Evolutionary conservation across 371 early-diverging fungal species (phyloP).

Genomic region (Rhizopus delemar): DNA sequence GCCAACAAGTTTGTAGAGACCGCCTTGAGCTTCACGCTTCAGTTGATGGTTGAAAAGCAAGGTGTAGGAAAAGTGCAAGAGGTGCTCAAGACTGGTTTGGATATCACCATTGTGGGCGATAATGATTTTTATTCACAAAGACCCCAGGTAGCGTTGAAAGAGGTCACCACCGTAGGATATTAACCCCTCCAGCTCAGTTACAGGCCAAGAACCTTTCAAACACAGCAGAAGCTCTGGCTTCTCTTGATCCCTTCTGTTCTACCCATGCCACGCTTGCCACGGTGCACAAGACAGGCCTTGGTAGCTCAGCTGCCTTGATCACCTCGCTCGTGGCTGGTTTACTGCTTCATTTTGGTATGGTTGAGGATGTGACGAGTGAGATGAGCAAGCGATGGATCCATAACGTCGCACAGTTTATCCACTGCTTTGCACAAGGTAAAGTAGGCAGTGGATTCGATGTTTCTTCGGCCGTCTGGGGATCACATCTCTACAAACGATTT

Average conservation of each 20-base stretch:
- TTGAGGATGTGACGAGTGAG: conserved; percentile 26
- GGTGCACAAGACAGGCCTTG: conserved; percentile 95
- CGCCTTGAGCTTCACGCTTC: conserved; percentile 33
- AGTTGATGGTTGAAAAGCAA: conserved; percentile 37
- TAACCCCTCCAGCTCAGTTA: conserved; percentile 29
- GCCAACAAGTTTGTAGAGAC: conserved; percentile 46
- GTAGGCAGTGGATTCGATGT: conserved; percentile 97
- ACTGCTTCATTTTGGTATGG: conserved; percentile 65
- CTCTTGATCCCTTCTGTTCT: conserved; percentile 69
- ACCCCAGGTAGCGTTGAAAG: conserved; percentile 45
- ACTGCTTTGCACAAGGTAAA: conserved; percentile 96
- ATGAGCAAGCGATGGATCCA: conserved; percentile 60
- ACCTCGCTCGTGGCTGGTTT: conserved; percentile 85
- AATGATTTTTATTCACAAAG: conserved; percentile 97
- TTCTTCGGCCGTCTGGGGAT: conserved; percentile 87
- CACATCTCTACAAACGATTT: conserved; percentile 85
- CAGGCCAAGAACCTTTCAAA: conserved; percentile 48
- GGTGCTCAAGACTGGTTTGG: conserved; percentile 47
- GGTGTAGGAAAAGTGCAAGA: conserved; percentile 19
- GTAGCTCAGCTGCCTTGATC: conserved; percentile 92
- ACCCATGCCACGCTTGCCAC: conserved; percentile 69
- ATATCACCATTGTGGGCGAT: conserved; percentile 78
- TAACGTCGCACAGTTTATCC: conserved; percentile 87
- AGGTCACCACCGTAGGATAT: not conserved
- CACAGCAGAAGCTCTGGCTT: conserved; percentile 58